Percentiles rank a stretch among this genome's conserved stretches.
phyloP scores from a whole-genome alignment of 2,329 filamentous ascomycete species.

The Ophiostoma piceae region DNA sequence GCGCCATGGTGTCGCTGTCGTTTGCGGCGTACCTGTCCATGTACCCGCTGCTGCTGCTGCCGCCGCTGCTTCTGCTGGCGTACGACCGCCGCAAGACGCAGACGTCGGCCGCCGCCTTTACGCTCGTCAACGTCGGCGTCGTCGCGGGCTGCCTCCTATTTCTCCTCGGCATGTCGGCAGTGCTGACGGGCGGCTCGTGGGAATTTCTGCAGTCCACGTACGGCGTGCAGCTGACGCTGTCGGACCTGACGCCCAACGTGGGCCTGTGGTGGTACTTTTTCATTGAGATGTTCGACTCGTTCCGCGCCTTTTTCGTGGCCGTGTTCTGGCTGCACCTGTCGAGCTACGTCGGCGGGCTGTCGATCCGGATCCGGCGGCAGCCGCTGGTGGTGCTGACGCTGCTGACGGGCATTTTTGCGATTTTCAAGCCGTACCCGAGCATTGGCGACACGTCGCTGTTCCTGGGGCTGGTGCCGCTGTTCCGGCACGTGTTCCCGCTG shows the following conservation, averaged over 20 bases:
- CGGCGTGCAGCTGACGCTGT: slow-evolving; percentile 82
- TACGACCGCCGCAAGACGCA: slow-evolving; percentile 54
- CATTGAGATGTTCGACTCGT: slow-evolving; percentile 98
- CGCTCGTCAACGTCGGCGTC: slow-evolving; percentile 47
- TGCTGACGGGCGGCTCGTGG: slow-evolving; percentile 73
- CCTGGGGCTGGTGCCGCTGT: slow-evolving; percentile 74
- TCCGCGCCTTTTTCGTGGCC: slow-evolving; percentile 91
- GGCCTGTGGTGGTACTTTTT: slow-evolving; percentile 99
- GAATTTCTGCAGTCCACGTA: slow-evolving; percentile 86
- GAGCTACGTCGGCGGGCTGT: slow-evolving; percentile 81
- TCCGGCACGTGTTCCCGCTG: slow-evolving; percentile 85
- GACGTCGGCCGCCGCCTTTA: slow-evolving; percentile 45
- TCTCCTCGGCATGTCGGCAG: slow-evolving; percentile 65
- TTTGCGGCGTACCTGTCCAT: slow-evolving; percentile 88
- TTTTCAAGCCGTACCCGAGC: slow-evolving; percentile 96
- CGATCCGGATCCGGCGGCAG: slow-evolving; percentile 74
- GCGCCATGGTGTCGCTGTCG: slow-evolving; percentile 76
- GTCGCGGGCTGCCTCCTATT: slow-evolving; percentile 52
- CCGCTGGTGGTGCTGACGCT: slow-evolving; percentile 80
- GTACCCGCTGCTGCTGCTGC: slow-evolving; percentile 81
- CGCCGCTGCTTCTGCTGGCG: slow-evolving; percentile 73
- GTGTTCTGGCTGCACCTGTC: slow-evolving; percentile 97
- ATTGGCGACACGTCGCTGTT: slow-evolving; percentile 86
- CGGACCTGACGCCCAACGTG: slow-evolving; percentile 89
- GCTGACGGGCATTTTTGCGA: slow-evolving; percentile 82